phyloP scores from a whole-genome alignment of 257 asterid genomes.

The Cinchona pubescens region DNA sequence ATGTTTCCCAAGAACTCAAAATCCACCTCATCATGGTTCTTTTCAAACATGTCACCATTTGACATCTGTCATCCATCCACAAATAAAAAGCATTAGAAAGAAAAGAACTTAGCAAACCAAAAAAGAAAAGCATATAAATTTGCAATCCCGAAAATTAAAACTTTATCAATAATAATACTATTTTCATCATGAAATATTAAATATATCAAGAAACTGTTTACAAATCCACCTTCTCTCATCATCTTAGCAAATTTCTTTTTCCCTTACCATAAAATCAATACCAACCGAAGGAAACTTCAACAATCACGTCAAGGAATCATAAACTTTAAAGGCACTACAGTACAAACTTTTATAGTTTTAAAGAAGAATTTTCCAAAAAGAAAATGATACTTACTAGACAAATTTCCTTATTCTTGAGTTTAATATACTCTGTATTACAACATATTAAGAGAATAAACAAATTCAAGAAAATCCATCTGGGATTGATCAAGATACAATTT shows the following conservation, averaged over 20 bases:
- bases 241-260: too few relatives aligned
- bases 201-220: not conserved
- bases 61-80: constrained; percentile 59
- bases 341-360: too few relatives aligned
- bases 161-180: not conserved
- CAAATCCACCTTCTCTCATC: not conserved
- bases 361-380: not conserved
- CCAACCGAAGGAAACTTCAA: too few relatives aligned
- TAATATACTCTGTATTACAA: not conserved
- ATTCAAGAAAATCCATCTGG: not conserved
- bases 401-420: not conserved
- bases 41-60: constrained; percentile 62
- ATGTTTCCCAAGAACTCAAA: constrained; percentile 89
- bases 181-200: not conserved
- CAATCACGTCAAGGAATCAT: too few relatives aligned
- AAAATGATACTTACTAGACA: not conserved
- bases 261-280: too few relatives aligned
- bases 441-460: not conserved
- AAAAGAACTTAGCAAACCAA: not conserved
- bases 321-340: too few relatives aligned
- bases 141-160: not conserved
- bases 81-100: not conserved
- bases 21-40: constrained; percentile 85
- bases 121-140: not conserved
- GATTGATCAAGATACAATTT: not conserved